Conservation (phyloP, 768 basidiomycete species). For the Dioszegia aurantiaca region DNA sequence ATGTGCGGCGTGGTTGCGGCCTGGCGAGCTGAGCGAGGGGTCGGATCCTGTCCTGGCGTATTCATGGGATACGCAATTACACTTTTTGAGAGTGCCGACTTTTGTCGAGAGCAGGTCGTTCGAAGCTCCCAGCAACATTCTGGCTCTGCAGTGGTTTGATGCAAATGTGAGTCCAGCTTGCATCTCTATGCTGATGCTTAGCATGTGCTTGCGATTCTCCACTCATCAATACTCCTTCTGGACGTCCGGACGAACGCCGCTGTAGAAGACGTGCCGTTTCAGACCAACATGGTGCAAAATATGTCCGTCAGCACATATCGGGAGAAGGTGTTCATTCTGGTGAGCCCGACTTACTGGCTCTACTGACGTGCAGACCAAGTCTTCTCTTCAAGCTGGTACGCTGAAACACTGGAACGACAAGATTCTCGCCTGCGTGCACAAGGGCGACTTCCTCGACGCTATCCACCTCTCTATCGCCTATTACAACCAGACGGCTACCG, state of each 20-base stretch:
- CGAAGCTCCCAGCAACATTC: constrained; percentile 62
- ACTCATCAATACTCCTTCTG: constrained; percentile 64
- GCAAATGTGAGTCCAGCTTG: constrained; percentile 64
- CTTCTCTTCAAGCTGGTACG: constrained; percentile 69
- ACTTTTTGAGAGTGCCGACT: constrained; percentile 31
- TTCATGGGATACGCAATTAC: constrained; percentile 67
- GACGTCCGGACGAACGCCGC: constrained; percentile 63
- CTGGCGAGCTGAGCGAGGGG: constrained; percentile 15
- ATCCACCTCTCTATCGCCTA: constrained; percentile 81
- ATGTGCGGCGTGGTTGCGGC: constrained; percentile 38
- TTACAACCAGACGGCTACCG: constrained; percentile 69
- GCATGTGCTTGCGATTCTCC: constrained; percentile 70
- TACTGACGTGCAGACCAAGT: constrained; percentile 23
- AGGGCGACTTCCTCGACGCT: constrained; percentile 82
- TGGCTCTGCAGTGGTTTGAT: constrained; percentile 85
- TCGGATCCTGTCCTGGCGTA: constrained; percentile 65
- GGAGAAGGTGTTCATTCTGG: constrained; percentile 84
- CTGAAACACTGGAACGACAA: constrained; percentile 93
- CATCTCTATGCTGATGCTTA: constrained; percentile 42
- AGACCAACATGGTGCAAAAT: constrained; percentile 20
- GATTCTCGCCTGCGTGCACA: constrained; percentile 74
- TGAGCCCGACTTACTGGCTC: constrained; percentile 50
- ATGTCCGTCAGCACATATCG: constrained; percentile 67
- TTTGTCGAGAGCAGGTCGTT: constrained; percentile 65
- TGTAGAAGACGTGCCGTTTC: constrained; percentile 35